Percentiles rank a stretch among this genome's conserved stretches.
Evolutionary conservation across 1,139 yeast genomes (phyloP).

Genomic region (Eremothecium gossypii): DNA sequence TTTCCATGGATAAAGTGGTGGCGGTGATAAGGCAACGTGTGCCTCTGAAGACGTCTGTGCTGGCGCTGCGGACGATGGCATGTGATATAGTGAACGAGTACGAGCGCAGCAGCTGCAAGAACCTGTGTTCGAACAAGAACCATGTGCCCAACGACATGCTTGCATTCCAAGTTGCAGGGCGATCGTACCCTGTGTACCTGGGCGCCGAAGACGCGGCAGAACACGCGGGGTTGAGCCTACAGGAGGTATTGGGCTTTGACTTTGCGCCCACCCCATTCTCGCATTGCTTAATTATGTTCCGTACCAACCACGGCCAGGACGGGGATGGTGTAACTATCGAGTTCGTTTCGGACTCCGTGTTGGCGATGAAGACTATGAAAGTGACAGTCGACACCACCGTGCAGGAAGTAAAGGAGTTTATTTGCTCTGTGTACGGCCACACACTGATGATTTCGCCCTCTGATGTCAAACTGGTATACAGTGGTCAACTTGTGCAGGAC

Average conservation of each 20-base stretch:
- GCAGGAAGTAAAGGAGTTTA: constrained; percentile 22
- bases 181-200: constrained; percentile 10
- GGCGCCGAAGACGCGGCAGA: constrained; percentile 9
- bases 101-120: constrained; percentile 11
- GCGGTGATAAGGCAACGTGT: constrained; percentile 9
- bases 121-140: constrained; percentile 13
- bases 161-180: constrained; percentile 21
- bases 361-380: constrained; percentile 18
- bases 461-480: constrained; percentile 23
- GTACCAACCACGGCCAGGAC: constrained; percentile 17
- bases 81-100: constrained; percentile 14
- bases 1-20: constrained; percentile 16
- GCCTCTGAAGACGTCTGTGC: constrained; percentile 12
- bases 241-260: constrained; percentile 20
- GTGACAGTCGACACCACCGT: constrained; percentile 21
- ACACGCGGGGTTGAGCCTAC: constrained; percentile 14
- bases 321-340: constrained; percentile 13
- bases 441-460: constrained; percentile 14
- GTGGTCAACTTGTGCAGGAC: constrained; percentile 21
- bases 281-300: constrained; percentile 21
- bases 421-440: constrained; percentile 22
- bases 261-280: constrained; percentile 18
- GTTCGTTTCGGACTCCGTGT: constrained; percentile 22
- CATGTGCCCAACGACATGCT: constrained; percentile 17
- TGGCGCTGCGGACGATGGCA: constrained; percentile 13